These are phyloP conservation scores for Phytophthora capsici DNA, from an alignment of 352 stramenopile genomes.

Conservation along the genomic window DNA sequence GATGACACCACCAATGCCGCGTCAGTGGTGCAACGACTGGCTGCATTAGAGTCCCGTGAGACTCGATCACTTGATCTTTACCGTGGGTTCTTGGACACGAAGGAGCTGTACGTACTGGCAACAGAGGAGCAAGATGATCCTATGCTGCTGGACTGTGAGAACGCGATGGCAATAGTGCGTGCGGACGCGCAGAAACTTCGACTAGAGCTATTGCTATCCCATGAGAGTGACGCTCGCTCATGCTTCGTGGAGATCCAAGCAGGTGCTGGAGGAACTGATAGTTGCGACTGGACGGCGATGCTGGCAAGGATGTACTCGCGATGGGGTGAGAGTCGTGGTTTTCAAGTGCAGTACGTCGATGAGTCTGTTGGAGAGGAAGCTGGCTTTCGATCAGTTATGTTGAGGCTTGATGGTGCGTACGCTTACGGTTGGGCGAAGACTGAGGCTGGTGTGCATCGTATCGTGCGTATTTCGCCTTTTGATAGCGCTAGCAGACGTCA, in stretches of 20 bases:
- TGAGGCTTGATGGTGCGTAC: constrained; percentile 70
- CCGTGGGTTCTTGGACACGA: constrained; percentile 62
- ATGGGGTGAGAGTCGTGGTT: constrained; percentile 52
- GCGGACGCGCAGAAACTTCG: constrained; percentile 59
- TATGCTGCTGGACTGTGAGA: constrained; percentile 58
- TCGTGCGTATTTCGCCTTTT: constrained; percentile 96
- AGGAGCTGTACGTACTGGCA: constrained; percentile 64
- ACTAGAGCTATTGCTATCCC: constrained; percentile 65
- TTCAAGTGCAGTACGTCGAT: constrained; percentile 88
- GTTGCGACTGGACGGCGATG: constrained; percentile 96
- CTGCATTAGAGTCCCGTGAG: constrained; percentile 57
- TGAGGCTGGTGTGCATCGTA: constrained; percentile 95
- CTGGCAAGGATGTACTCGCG: constrained; percentile 96
- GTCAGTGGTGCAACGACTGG: constrained; percentile 65
- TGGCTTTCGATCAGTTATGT: constrained; percentile 69
- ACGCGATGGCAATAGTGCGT: constrained; percentile 44
- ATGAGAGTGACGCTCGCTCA: constrained; percentile 60
- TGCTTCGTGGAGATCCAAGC: constrained; percentile 87
- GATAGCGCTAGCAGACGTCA: constrained; percentile 93
- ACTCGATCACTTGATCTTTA: constrained; percentile 46
- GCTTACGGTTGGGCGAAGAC: constrained; percentile 94
- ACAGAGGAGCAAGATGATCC: constrained; percentile 65
- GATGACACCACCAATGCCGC: constrained; percentile 63
- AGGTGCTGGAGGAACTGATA: constrained; percentile 93
- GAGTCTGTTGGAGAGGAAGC: constrained; percentile 79